Base-by-base conservation (phyloP, 768 basidiomycete genomes). In the Mycena floridula region DNA sequence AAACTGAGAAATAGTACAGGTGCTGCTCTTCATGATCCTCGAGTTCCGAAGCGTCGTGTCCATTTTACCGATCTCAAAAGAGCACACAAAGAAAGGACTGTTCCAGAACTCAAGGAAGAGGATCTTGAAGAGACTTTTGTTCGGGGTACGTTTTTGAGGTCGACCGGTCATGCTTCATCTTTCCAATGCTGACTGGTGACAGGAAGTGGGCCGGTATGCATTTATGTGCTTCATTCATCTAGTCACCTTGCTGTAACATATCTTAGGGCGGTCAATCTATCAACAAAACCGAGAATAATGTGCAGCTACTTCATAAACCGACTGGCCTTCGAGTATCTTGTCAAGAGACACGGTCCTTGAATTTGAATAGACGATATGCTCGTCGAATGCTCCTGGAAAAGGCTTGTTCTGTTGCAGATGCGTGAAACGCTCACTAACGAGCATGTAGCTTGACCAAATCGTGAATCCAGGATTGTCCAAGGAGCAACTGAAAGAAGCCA, bases 261-360 rank as follows among this genome's bases (percentile, higher is more conserved):
- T 57, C 25, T 36, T 54, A 76, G 75, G 93, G 93, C 23, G 93
- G 93, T n/a, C 93, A 97, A 72, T 92, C 90, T 22, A 83, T 95
- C 59, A 95, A 97, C 72, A 97, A 96, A 69, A 91, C 89, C 48
- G 77, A 85, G 69, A 82, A 93, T 63, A 87, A 89, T 57, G 92
- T 95, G 22, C 90, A 92, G 58, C 70, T 97, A 23, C 66, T 90
- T 30, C 93, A 97, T 60, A 85, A 81, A 53, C 92, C 93, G 2
- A 90, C 89, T 16, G 89, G 91, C 5, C 72, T 94, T 41, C 81
- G 93, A 28, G 86, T 95, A 12, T 69, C 79, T 3, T 92, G 89
- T 57, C 93, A 97, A 62, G 82, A 89, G 56, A 93, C 92, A 5
- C 83, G 93, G 37, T 93, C 90, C 2, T 65, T 93, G 37, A 67